Evolutionary conservation across 2,329 filamentous ascomycete genomes (phyloP), one percentile per base, ranked within the genome.

Genomic region (Neonectria ditissima): DNA sequence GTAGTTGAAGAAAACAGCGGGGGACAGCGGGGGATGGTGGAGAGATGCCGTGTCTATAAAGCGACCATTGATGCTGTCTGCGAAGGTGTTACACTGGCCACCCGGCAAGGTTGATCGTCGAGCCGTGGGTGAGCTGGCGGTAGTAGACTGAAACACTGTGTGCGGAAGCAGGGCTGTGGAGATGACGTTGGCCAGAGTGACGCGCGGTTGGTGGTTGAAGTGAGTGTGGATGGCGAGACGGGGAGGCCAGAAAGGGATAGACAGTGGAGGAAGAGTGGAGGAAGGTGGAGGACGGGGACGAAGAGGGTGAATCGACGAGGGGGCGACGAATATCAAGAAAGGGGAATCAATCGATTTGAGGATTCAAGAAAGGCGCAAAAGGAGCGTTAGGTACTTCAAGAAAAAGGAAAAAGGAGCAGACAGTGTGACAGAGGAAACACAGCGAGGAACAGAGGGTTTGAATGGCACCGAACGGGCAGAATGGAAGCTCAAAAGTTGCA

Each of bases 161-260:
- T 41, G n/a, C n/a, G 28, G 47, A 32, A 14, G 26, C 28, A 26
- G n/a, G 11, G 18, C 32, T 32, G 9, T 11, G 47, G 28, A 20
- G 47, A 32, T 32, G 47, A 50, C 47, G 26, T 50, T 32, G n/a
- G 47, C 47, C 14, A 5, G 47, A 32, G 28, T 32, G 47, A 50
- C 47, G 47, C 47, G 47, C 28, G 47, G 47, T 50, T 32, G 47
- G 10, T n/a, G 28, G 47, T 32, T 41, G n/a, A 32, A 41, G 37
- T 39, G 45, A 50, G 8, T 18, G 24, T 13, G 24, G 26, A 28
- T 48, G 45, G 24, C 26, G 16, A 18, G 16, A 14, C 26, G 16
- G n/a, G 16, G 26, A 28, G 22, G 28, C 26, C n/a, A 41, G n/a
- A 50, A 32, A 48, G 22, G 47, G 28, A 50, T 20, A 32, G 47